Evolutionary conservation across 73 alveolate genomes (phyloP), one percentile per base, ranked within the genome.

Genomic region (Paramecium sonneborni): DNA sequence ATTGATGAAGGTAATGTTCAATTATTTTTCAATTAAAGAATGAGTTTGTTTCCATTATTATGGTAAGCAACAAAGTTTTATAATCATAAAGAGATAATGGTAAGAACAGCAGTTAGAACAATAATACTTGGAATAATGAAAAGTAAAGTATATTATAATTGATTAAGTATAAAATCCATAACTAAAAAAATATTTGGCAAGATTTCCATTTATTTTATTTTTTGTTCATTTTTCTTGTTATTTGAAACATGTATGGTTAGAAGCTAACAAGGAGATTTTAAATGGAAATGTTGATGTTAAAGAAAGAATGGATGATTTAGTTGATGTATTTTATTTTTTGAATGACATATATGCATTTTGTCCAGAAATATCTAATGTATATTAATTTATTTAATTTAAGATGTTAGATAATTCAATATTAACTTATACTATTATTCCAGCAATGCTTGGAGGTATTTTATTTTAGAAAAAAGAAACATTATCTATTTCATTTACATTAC

Each of bases 11-110:
- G 67, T 12, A 92, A 94, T 70, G 57, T 91, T 12, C 35, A 69
- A 48, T 92, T 86, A 38, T 93, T 91, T 88, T 93, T 85, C 88
- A 93, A 88, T 43, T 12, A 88, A 92, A 85, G 93, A 86, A 82
- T 46, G 44, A 52, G 85, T 34, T 41, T 74, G 46, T 93, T 95
- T 58, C 98, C 98, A 7, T 57, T 95, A 24, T 35, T 95, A 30
- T 92, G 92, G 88, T 44, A 91, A 34, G 95, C 96, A 6, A 62
- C 92, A 15, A 69, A 70, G 37, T 93, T 95, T 69, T 91, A 87
- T 67, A 95, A 95, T 70, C 96, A 95, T 69, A 85, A 93, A 57
- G 98, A 95, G 34, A 74, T 76, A 30, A 95, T 95, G 98, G 92
- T 93, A 6, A 69, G 94, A 74, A 95, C 94, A 26, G 93, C 98